These are phyloP conservation scores for Hypholoma fasciculare DNA, from an alignment of 768 basidiomycete genomes.

Conservation along the genomic window DNA sequence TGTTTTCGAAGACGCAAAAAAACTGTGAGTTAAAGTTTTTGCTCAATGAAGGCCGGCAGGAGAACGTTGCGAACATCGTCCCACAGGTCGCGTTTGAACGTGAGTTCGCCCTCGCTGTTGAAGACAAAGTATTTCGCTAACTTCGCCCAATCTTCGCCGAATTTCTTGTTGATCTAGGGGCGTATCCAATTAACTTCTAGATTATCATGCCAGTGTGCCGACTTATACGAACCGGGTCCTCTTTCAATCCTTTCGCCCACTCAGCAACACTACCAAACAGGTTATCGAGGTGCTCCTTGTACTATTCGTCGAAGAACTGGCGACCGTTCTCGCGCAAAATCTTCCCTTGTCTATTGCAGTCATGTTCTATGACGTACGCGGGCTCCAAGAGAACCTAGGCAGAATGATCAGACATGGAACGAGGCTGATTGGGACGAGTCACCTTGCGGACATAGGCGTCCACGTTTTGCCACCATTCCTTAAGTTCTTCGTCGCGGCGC, in stretches of 20 bases:
- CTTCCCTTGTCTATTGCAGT: constrained; percentile 55
- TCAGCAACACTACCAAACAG: constrained; percentile 66
- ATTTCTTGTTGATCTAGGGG: constrained; percentile 57
- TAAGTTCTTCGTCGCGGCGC: constrained; percentile 68
- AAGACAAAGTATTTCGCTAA: constrained; percentile 86
- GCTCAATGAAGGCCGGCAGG: constrained; percentile 70
- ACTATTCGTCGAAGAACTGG: constrained; percentile 69
- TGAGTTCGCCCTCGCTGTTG: constrained; percentile 75
- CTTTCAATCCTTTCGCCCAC: constrained; percentile 84
- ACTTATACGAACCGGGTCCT: constrained; percentile 58
- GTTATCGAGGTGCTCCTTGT: constrained; percentile 74
- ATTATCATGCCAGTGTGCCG: too few relatives aligned
- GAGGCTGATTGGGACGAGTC: constrained; percentile 17
- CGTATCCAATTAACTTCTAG: background rate
- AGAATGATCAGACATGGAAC: too few relatives aligned
- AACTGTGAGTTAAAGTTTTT: too few relatives aligned
- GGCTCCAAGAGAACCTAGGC: constrained; percentile 56
- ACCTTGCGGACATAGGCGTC: constrained; percentile 66
- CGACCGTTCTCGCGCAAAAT: constrained; percentile 57
- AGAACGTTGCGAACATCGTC: constrained; percentile 84
- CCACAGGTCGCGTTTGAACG: constrained; percentile 90
- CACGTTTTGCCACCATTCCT: constrained; percentile 68
- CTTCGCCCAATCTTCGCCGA: constrained; percentile 82
- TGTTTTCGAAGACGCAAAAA: too few relatives aligned
- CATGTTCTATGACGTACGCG: constrained; percentile 81